phyloP scores from a whole-genome alignment of 805 yeast species.

The Kregervanrija pseudodelftensis region DNA sequence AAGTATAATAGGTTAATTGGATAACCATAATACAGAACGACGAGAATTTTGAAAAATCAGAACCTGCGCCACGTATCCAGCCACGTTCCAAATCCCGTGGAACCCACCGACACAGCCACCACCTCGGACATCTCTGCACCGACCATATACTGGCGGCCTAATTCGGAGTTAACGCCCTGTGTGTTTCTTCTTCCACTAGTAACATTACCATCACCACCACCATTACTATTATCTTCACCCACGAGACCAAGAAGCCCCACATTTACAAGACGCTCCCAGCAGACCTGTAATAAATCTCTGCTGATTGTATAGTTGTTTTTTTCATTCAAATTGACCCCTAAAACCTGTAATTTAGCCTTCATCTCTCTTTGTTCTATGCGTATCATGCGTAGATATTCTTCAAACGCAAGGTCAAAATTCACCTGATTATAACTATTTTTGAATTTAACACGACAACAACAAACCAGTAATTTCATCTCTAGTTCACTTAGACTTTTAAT shows the following conservation, averaged over 20 bases:
- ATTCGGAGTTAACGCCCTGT: too few relatives aligned
- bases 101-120: too few relatives aligned
- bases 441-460: constrained; percentile 65
- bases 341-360: constrained; percentile 8
- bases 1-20: too few relatives aligned
- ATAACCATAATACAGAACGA: too few relatives aligned
- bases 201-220: too few relatives aligned
- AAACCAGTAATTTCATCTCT: constrained; percentile 63
- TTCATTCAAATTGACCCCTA: constrained; percentile 9
- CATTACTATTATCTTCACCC: too few relatives aligned
- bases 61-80: too few relatives aligned
- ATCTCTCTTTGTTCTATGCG: constrained; percentile 34
- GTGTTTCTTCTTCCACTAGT: too few relatives aligned
- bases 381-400: constrained; percentile 61
- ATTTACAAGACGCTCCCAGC: constrained; percentile 14
- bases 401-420: constrained; percentile 70
- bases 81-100: too few relatives aligned
- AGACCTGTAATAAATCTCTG: constrained; percentile 8
- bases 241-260: constrained; percentile 5
- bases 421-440: constrained; percentile 52
- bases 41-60: too few relatives aligned
- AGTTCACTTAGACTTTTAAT: constrained; percentile 51
- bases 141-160: too few relatives aligned
- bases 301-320: constrained; percentile 3
- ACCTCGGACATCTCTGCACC: too few relatives aligned